A percentile compares a stretch with the other conserved stretches of the same genome.
phyloP scores from a whole-genome alignment of 129 eudicot genomes.

The Dittrichia graveolens region DNA sequence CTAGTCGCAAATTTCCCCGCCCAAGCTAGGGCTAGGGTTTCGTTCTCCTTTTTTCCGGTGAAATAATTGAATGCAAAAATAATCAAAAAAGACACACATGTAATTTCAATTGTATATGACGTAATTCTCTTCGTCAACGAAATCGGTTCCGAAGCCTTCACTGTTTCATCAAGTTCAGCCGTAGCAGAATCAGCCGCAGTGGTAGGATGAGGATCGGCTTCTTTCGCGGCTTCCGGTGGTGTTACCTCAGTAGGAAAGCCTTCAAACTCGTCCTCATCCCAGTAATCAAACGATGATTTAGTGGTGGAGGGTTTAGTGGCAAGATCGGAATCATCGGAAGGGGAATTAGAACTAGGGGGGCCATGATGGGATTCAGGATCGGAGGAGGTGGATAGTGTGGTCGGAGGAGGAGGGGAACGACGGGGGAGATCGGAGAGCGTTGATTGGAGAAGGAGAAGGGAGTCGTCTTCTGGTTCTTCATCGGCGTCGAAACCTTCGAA shows the following conservation, averaged over 20 bases:
- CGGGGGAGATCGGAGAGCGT: slow-evolving; percentile 50
- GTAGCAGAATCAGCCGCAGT: slow-evolving; percentile 27
- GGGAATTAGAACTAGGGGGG: slow-evolving; percentile 42
- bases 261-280: slow-evolving; percentile 99
- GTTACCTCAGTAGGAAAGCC: slow-evolving; percentile 55
- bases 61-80: slow-evolving; percentile 61
- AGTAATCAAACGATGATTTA: slow-evolving; percentile 58
- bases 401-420: slow-evolving; percentile 59
- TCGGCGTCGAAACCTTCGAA: slow-evolving; percentile 84
- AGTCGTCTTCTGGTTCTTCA: slow-evolving; percentile 62
- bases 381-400: slow-evolving; percentile 54
- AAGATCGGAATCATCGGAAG: slow-evolving; percentile 35
- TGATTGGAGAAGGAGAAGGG: slow-evolving; percentile 30
- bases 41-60: slow-evolving; percentile 75
- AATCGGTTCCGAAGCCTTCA: slow-evolving; percentile 18
- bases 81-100: slow-evolving; percentile 55
- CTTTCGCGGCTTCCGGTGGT: slow-evolving; percentile 22
- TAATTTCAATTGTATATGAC: slow-evolving; percentile 56
- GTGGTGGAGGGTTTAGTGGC: slow-evolving; percentile 33
- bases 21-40: slow-evolving; percentile 89
- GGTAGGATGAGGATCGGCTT: slow-evolving; percentile 39
- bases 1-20: slow-evolving; percentile 66
- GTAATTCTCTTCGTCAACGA: slow-evolving; percentile 25
- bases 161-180: slow-evolving; percentile 6
- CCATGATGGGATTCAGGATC: slow-evolving; percentile 60